Conservation (phyloP, 768 basidiomycete genomes). For the Hygrophoropsis aurantiaca region DNA sequence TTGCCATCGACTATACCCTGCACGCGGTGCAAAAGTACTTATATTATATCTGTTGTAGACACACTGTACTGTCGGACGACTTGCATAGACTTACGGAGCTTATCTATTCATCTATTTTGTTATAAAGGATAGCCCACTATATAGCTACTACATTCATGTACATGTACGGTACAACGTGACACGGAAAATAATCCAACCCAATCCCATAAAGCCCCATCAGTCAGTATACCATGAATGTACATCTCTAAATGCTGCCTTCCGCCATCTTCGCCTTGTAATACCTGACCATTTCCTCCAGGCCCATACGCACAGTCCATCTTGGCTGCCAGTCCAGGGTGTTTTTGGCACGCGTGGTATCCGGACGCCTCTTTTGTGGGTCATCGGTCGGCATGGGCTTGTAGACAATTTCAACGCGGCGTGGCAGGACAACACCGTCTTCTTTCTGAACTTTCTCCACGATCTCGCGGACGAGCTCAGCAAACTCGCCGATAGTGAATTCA, state of each 20-base stretch:
- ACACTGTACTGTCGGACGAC: not conserved
- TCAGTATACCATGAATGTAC: not conserved
- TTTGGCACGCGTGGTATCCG: conserved; percentile 91
- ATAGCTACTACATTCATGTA: conserved; percentile 17
- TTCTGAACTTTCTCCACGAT: conserved; percentile 91
- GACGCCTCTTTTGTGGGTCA: conserved; percentile 92
- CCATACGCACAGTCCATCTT: conserved; percentile 89
- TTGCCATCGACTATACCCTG: not conserved
- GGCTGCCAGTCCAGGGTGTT: conserved; percentile 87
- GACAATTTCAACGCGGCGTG: conserved; percentile 61
- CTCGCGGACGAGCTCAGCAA: conserved; percentile 89
- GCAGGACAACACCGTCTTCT: conserved; percentile 63
- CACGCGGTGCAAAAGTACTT: conserved; percentile 12
- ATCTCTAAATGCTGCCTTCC: conserved; percentile 69
- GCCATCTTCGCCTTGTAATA: conserved; percentile 91
- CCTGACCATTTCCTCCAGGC: conserved; percentile 91
- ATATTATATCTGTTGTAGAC: conserved; percentile 7
- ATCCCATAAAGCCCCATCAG: not conserved
- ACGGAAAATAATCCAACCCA: not conserved
- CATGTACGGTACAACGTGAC: conserved; percentile 1
- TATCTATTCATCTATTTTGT: conserved; percentile 11
- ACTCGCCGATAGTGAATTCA: conserved; percentile 94
- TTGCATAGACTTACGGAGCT: not conserved
- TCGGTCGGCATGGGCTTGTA: conserved; percentile 85
- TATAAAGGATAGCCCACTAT: conserved; percentile 1